Percentiles rank a stretch among this genome's conserved stretches.
Evolutionary conservation across 257 asterid genomes (phyloP).

Genomic region (Coffea canephora): DNA sequence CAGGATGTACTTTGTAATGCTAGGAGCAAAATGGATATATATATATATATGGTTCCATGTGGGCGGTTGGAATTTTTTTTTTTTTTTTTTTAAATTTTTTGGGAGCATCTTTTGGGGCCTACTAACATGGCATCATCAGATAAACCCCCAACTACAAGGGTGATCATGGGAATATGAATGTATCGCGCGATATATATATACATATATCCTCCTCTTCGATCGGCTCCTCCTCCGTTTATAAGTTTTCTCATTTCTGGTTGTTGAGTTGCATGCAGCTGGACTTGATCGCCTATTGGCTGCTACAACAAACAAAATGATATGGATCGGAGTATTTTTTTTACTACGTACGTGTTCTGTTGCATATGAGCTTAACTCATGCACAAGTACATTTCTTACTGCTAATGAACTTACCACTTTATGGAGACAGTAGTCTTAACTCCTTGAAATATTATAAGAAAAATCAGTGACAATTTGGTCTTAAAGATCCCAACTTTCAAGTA

Average conservation of each 20-base stretch:
- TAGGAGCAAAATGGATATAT: not conserved
- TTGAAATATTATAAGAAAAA: too few species aligned
- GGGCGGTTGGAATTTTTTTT: conserved; percentile 19
- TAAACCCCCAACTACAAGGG: conserved; percentile 9
- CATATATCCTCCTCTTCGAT: too few species aligned
- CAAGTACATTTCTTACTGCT: too few species aligned
- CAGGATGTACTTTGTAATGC: not conserved
- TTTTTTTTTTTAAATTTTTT: not conserved
- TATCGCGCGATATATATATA: too few species aligned
- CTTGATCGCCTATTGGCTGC: not conserved
- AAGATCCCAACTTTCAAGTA: too few species aligned
- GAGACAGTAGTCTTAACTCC: too few species aligned
- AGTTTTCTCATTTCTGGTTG: not conserved
- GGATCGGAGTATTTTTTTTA: too few species aligned
- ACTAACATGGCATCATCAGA: conserved; percentile 58
- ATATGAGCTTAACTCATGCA: too few species aligned
- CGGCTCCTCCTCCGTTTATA: conserved; percentile 1
- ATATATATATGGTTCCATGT: conserved; percentile 29
- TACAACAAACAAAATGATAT: too few species aligned
- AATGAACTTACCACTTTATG: too few species aligned
- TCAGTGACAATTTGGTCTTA: too few species aligned
- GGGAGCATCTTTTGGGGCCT: conserved; percentile 47
- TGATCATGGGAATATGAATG: too few species aligned
- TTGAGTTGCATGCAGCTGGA: not conserved
- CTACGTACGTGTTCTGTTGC: not conserved